These are phyloP conservation scores for Pythium sp. DNA, from an alignment of 352 stramenopile species.

Conservation along the genomic window DNA sequence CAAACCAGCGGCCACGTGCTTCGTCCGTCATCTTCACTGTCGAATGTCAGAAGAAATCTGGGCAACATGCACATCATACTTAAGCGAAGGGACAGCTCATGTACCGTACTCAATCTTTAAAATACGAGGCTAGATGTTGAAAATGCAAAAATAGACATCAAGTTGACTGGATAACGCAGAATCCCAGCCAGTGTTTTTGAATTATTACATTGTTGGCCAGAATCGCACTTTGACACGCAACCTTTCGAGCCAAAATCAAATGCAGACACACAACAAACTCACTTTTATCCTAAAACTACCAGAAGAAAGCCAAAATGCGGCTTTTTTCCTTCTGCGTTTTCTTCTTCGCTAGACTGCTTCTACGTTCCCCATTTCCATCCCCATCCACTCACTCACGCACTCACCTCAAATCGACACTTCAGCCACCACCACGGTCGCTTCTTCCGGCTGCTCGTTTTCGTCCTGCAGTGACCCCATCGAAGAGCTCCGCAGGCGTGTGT, in stretches of 20 bases:
- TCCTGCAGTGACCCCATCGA: constrained; percentile 47
- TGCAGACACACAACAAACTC: neutral
- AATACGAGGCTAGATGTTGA: neutral
- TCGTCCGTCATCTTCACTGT: constrained; percentile 5
- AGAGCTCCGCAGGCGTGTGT: constrained; percentile 29
- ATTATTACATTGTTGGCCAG: neutral
- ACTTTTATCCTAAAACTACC: neutral
- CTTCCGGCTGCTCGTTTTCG: constrained; percentile 11
- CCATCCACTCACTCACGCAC: neutral
- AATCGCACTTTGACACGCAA: neutral
- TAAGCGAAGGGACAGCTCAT: neutral
- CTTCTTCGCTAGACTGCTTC: neutral
- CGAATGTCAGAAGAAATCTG: neutral
- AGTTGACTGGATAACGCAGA: neutral
- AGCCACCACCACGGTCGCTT: neutral
- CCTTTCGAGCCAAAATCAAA: neutral
- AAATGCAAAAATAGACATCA: neutral
- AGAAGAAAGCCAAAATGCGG: neutral
- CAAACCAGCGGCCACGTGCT: constrained; percentile 9
- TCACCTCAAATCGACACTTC: constrained; percentile 10
- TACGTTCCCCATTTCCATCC: neutral
- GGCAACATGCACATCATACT: neutral
- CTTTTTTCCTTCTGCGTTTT: constrained; percentile 2
- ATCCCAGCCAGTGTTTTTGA: neutral
- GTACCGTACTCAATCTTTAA: neutral